Percentiles rank a stretch among this genome's conserved stretches.
phyloP scores from a whole-genome alignment of 2,329 filamentous ascomycete species.

The Fusarium protoensiforme region DNA sequence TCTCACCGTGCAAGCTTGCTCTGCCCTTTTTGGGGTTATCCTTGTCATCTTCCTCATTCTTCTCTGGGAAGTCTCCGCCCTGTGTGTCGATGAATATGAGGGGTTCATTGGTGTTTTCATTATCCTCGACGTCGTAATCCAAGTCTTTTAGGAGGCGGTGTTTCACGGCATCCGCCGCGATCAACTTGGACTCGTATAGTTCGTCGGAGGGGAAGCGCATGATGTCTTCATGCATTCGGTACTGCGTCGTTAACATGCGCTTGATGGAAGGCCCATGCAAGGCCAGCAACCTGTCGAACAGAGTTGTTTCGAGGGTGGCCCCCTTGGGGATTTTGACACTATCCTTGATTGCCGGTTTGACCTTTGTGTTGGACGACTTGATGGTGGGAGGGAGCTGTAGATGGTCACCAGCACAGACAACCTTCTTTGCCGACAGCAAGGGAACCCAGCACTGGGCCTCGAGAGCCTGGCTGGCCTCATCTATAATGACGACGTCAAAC shows the following conservation, averaged over 20 bases:
- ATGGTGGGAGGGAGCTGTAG: constrained; percentile 94
- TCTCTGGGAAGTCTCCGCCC: constrained; percentile 90
- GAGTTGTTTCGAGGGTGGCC: constrained; percentile 82
- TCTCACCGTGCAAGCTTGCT: constrained; percentile 63
- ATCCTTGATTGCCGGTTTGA: constrained; percentile 52
- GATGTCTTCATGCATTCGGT: constrained; percentile 96
- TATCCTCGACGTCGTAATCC: constrained; percentile 80
- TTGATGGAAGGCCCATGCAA: constrained; percentile 88
- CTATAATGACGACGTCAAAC: constrained; percentile 95
- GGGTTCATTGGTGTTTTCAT: constrained; percentile 88
- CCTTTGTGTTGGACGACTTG: constrained; percentile 76
- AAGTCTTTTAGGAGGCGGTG: constrained; percentile 79
- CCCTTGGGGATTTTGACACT: constrained; percentile 57
- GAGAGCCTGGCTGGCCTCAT: constrained; percentile 94
- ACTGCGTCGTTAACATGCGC: constrained; percentile 95
- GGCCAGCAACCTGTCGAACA: constrained; percentile 88
- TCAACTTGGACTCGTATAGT: constrained; percentile 83
- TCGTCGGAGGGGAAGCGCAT: constrained; percentile 94
- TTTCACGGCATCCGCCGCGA: constrained; percentile 84
- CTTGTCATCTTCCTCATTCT: constrained; percentile 77
- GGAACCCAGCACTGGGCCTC: constrained; percentile 99
- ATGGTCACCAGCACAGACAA: constrained; percentile 93
- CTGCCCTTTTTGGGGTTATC: constrained; percentile 56
- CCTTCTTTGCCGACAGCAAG: constrained; percentile 81
- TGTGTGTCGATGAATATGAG: constrained; percentile 97